Conservation (phyloP, 2,329 filamentous ascomycete species). For the Xylariaceae sp. region DNA sequence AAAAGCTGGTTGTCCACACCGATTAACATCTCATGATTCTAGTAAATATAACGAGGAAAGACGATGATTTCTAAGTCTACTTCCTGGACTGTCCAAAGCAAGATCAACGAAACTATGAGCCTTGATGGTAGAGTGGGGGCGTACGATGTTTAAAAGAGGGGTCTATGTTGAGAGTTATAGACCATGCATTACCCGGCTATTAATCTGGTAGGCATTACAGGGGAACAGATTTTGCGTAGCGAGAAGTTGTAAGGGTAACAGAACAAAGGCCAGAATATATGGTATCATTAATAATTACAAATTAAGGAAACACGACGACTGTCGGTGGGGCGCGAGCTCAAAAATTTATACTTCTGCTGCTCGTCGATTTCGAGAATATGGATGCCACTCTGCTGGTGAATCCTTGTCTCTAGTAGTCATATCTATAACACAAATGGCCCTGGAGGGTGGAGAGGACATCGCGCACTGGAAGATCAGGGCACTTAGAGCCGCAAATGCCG, state of each 20-base stretch:
- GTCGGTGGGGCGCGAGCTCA: conserved; percentile 16
- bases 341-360: conserved; percentile 4
- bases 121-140: too few relatives aligned
- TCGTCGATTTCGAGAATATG: conserved; percentile 1
- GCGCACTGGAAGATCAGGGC: conserved; percentile 38
- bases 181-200: too few relatives aligned
- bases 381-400: conserved; percentile 17
- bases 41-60: background rate
- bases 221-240: too few relatives aligned
- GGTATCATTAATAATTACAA: conserved; percentile 32
- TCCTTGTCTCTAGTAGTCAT: conserved; percentile 35
- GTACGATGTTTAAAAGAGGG: too few relatives aligned
- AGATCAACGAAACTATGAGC: too few relatives aligned
- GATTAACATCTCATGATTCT: too few relatives aligned
- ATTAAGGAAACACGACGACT: conserved; percentile 10
- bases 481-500: conserved; percentile 37
- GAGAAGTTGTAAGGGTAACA: too few relatives aligned
- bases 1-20: too few relatives aligned
- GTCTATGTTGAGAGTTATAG: too few relatives aligned
- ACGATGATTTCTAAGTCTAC: background rate
- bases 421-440: conserved; percentile 39
- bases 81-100: background rate
- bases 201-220: too few relatives aligned
- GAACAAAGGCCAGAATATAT: conserved; percentile 1
- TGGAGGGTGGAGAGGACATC: conserved; percentile 35